Base-by-base conservation (phyloP, 768 basidiomycete species). In the Arthromyces matolae region DNA sequence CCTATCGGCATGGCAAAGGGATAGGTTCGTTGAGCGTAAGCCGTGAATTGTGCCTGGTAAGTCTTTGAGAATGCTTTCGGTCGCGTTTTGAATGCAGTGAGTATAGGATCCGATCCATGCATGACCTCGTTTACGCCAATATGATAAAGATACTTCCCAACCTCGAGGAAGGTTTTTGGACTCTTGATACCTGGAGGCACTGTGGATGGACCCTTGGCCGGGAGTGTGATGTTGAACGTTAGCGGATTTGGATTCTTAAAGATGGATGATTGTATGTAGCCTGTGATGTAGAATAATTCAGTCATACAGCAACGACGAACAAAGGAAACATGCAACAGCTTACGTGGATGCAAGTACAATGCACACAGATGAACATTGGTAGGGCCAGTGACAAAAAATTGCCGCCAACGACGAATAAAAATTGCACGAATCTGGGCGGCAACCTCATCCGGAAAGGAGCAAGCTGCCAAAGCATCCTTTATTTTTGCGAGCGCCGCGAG, bases 261-360 rank as follows among this genome's bases (percentile, higher is more conserved):
- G 24, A 69, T 65, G 1, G 52, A 28, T 2, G 64, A 61, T 14
- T 51, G 47, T 5, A 58, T 22, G 52, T 57, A 59, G 20, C 25
- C 59, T 55, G 29, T n/a, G n/a, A n/a, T n/a, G n/a, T n/a, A n/a
- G n/a, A n/a, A n/a, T n/a, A n/a, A n/a, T n/a, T n/a, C 22, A 33
- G 34, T 33, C 31, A 23, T 25, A 31, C n/a, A 23, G 20, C 35
- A 14, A 29, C 10, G 24, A 31, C 45, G 50, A 33, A 35, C 14
- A 32, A 3, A 19, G 5, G 28, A 6, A 35, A 7, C 31, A 6
- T 19, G 13, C 10, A 23, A 19, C 20, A 45, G 18, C 38, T 19
- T 50, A 69, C 63, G 37, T 9, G 68, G 67, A 57, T 70, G 52
- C 5, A 71, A 56, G 49, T 63, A 65, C 34, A 70, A 66, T 1